These are phyloP conservation scores for Nitzschia inconspicua DNA, from an alignment of 108 stramenopile species.

Conservation along the genomic window DNA sequence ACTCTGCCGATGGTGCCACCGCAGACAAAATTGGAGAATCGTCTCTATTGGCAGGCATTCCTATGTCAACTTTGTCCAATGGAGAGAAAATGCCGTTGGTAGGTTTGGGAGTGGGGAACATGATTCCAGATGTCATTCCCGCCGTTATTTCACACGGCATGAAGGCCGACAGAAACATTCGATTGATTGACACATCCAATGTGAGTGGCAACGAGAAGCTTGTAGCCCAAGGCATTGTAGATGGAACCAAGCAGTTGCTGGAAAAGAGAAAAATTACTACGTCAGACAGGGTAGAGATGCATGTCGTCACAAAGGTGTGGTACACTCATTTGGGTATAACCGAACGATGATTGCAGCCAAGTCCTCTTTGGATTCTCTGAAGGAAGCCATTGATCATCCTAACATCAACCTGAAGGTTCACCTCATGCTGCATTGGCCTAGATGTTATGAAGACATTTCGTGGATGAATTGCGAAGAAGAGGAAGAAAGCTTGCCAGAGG, in stretches of 20 bases:
- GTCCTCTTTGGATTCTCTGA: slow-evolving; percentile 47
- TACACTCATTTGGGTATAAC: slow-evolving; percentile 86
- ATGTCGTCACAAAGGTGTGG: slow-evolving; percentile 89
- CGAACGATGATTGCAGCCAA: slow-evolving; percentile 65
- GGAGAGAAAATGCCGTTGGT: slow-evolving; percentile 60
- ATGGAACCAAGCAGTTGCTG: slow-evolving; percentile 20
- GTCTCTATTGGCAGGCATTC: too few species aligned
- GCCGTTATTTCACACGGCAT: slow-evolving; percentile 32
- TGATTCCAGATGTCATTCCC: slow-evolving; percentile 48
- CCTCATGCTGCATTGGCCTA: slow-evolving; percentile 84
- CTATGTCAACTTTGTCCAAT: slow-evolving; percentile 31
- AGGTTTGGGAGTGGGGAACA: slow-evolving; percentile 83
- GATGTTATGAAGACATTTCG: slow-evolving; percentile 64
- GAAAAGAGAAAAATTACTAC: background rate
- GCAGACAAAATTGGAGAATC: too few species aligned
- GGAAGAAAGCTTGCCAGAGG: slow-evolving; percentile 50
- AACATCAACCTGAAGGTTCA: slow-evolving; percentile 54
- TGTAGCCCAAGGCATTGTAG: slow-evolving; percentile 59
- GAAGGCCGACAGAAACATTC: slow-evolving; percentile 35
- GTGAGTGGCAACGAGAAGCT: slow-evolving; percentile 68
- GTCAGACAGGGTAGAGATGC: slow-evolving; percentile 36
- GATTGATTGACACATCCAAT: slow-evolving; percentile 75
- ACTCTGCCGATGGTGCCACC: too few species aligned
- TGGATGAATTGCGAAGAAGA: slow-evolving; percentile 88
- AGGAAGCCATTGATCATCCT: slow-evolving; percentile 32